These are phyloP conservation scores for Colletotrichum tabaci DNA, from an alignment of 2,329 filamentous ascomycete species.

Conservation along the genomic window DNA sequence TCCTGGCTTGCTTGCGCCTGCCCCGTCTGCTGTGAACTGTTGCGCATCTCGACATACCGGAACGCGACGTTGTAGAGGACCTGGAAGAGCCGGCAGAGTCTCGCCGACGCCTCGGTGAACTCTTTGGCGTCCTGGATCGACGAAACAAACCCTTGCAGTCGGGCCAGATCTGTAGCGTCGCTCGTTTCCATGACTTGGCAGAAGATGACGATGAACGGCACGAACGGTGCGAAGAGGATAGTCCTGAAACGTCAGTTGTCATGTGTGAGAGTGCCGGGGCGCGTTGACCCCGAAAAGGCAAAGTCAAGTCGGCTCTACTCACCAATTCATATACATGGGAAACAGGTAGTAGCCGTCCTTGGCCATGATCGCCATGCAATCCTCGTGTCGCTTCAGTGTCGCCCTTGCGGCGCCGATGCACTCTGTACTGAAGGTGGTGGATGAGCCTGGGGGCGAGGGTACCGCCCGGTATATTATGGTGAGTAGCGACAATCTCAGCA, in stretches of 20 bases:
- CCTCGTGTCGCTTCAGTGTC: conserved; percentile 58
- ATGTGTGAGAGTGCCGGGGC: not conserved
- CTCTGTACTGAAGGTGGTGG: conserved; percentile 56
- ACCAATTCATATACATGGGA: conserved; percentile 60
- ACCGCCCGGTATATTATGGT: conserved; percentile 61
- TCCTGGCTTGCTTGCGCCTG: conserved; percentile 54
- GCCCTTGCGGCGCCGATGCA: conserved; percentile 60
- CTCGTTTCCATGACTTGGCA: conserved; percentile 65
- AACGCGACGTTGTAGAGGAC: conserved; percentile 71
- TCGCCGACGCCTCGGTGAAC: conserved; percentile 63
- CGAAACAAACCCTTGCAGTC: conserved; percentile 64
- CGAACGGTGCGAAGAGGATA: conserved; percentile 66
- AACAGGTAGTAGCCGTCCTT: conserved; percentile 56
- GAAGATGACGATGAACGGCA: conserved; percentile 68
- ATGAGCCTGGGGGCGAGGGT: conserved; percentile 48
- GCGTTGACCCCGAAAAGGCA: not conserved
- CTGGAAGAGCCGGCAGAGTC: conserved; percentile 70
- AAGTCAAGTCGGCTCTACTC: conserved; percentile 37
- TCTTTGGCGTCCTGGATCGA: conserved; percentile 66
- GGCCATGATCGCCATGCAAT: conserved; percentile 57
- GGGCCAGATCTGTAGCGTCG: conserved; percentile 57
- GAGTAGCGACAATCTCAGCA: conserved; percentile 58
- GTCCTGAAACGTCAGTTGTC: conserved; percentile 51
- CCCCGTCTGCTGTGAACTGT: conserved; percentile 46
- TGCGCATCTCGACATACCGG: conserved; percentile 71